Base-by-base conservation (phyloP, 495 filamentous ascomycete genomes). In the Annulohypoxylon maeteangense region DNA sequence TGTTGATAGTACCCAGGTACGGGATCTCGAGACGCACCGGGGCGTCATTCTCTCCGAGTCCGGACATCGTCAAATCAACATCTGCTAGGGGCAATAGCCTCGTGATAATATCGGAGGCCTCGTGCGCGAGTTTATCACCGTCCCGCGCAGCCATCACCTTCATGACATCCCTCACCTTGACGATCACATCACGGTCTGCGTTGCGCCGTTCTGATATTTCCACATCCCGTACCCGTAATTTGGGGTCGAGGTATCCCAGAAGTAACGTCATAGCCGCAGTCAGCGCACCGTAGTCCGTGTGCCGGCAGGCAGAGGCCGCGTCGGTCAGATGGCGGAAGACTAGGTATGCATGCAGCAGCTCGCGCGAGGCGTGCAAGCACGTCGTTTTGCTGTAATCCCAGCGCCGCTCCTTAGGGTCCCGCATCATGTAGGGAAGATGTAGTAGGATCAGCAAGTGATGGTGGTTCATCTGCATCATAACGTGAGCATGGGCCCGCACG, bases 331-430 rank as follows among this genome's bases (percentile, higher is more conserved):
- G 70, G 0, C 80, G 77, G 65, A 83, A 81, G 16, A 76, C 48
- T 44, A 83, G 68, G 63, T 81, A 84, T 11, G 80, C 76, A 32
- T 64, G 69, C 4, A 84, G 71, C 31, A 86, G 76, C 60, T 81
- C 78, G 12, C 83, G 74, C 18, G 80, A 81, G 2, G 81, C 74
- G 8, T 75, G 74, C 16, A 80, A 59, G 53, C 82, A 86, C 10
- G 76, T 78, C 16, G 76, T 75, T 67, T 82, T 85, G 78, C 80
- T 86, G 66, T 86, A 85, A 56, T 85, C 83, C 72, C 80, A 81
- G 1, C 74, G 77, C 14, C 73, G 71, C 60, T 84, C 83, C 25
- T 79, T 79, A 0, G 82, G 71, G 45, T 81, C 79, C 5, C 77
- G 79, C 4, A 85, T 74, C 80, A 84, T 82, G 62, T 81, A 85